A percentile compares a stretch with the other conserved stretches of the same genome.
Evolutionary conservation across 495 filamentous ascomycete species (phyloP).

Genomic region (Penicillium mononematosum): DNA sequence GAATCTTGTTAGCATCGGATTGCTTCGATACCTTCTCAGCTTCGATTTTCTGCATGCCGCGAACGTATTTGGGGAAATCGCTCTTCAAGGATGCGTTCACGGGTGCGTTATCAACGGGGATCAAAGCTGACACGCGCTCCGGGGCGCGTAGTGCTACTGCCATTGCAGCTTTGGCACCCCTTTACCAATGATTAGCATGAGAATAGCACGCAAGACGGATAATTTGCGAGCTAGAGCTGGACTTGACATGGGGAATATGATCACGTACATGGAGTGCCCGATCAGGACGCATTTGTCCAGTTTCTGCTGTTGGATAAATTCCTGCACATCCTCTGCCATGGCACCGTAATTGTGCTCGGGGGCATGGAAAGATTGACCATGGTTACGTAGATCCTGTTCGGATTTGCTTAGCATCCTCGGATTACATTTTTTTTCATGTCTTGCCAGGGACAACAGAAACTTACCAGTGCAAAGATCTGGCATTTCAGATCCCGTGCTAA

Average conservation of each 20-base stretch:
- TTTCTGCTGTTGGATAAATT: slow-evolving; percentile 74
- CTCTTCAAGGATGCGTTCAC: slow-evolving; percentile 70
- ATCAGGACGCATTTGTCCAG: slow-evolving; percentile 73
- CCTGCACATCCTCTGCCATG: slow-evolving; percentile 83
- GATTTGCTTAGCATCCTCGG: neutral
- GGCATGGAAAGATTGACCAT: slow-evolving; percentile 84
- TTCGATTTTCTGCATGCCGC: slow-evolving; percentile 82
- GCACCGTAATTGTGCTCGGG: slow-evolving; percentile 74
- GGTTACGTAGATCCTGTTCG: slow-evolving; percentile 83
- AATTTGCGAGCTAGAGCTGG: neutral
- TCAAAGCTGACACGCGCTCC: slow-evolving; percentile 60
- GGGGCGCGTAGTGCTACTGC: slow-evolving; percentile 72
- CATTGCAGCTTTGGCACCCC: slow-evolving; percentile 96
- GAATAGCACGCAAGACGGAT: neutral
- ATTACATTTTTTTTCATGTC: neutral
- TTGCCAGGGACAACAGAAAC: slow-evolving; percentile 23
- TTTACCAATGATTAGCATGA: slow-evolving; percentile 24
- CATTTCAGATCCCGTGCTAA: slow-evolving; percentile 79
- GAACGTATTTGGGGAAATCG: slow-evolving; percentile 78
- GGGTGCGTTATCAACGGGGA: slow-evolving; percentile 92
- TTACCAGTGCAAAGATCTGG: slow-evolving; percentile 78
- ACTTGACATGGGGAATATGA: neutral
- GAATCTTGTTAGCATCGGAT: slow-evolving; percentile 76
- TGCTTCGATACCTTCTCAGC: slow-evolving; percentile 56
- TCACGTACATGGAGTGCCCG: slow-evolving; percentile 86